Evolutionary conservation across 495 filamentous ascomycete species (phyloP), one percentile per base, ranked within the genome.

Genomic region (Darksidea phi): DNA sequence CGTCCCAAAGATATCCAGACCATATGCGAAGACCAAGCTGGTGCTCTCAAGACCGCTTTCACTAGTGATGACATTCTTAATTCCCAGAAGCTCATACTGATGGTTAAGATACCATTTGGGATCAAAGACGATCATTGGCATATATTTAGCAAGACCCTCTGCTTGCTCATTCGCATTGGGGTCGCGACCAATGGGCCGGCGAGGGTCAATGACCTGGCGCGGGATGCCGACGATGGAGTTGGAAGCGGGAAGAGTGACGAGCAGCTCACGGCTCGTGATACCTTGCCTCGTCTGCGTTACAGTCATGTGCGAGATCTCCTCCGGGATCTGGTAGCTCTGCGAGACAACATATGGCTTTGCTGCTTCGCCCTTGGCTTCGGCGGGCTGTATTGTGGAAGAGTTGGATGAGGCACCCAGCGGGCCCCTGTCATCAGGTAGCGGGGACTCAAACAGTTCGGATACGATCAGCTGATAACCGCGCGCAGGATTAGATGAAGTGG

Each of bases 231-330:
- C 75, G 57, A 98, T 84, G 32, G 87, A 77, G 69, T 88, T 85
- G 1, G 84, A 79, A 34, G 79, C 77, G 7, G 89, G 83, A 8
- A 95, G 78, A 41, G 86, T 84, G 50, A 87, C 91, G 32, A 98
- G 81, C 5, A 98, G 78, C 59, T 91, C 86, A 18, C 89, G 86
- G 23, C 84, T 85, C 4, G 90, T 94, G 74, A 98, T 97, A 15
- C 94, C 93, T 77, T 98, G 94, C 34, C 88, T 84, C 6, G 94
- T 98, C 70, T 89, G 83, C 7, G 92, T 95, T 18, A 95, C 88
- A 5, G 87, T 80, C 71, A 97, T 84, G 49, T 88, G 82, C 26
- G 85, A 84, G 61, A 97, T 84, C 25, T 87, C 80, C 47, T 86
- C 82, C 1, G 87, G 79, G 67, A 96, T 85, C 63, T 96, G 74